Percentiles rank a stretch among this genome's conserved stretches.
phyloP scores from a whole-genome alignment of 148 eudicot species.

The Arbutus unedo region DNA sequence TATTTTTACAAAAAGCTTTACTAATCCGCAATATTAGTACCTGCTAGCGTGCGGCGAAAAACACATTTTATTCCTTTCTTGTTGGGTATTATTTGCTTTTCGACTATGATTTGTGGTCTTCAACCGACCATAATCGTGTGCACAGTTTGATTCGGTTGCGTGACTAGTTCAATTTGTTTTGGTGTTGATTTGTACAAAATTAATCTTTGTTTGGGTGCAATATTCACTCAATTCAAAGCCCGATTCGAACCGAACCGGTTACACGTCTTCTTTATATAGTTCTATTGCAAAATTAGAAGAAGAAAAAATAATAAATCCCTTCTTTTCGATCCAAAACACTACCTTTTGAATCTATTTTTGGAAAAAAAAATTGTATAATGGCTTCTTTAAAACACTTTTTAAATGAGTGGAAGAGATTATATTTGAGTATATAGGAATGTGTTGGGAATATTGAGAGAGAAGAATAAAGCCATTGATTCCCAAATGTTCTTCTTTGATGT shows the following conservation, averaged over 20 bases:
- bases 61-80: not conserved
- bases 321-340: not conserved
- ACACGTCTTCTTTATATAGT: no score
- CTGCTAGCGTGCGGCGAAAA: not conserved
- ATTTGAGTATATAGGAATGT: not conserved
- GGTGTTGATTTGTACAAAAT: no score
- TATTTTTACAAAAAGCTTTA: no score
- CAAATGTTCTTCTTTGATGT: not conserved
- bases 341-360: not conserved
- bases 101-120: not conserved
- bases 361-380: not conserved
- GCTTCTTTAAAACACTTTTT: not conserved
- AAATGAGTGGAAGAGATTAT: not conserved
- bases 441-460: not conserved
- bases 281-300: no score
- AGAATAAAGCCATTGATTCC: not conserved
- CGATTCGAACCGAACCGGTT: no score
- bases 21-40: no score
- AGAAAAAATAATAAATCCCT: not conserved
- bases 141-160: no score
- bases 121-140: not conserved
- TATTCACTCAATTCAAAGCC: no score
- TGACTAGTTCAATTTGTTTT: no score
- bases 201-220: no score
- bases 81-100: not conserved